Base-by-base conservation (phyloP, 2,329 filamentous ascomycete genomes). In the Apiospora saccharicola region DNA sequence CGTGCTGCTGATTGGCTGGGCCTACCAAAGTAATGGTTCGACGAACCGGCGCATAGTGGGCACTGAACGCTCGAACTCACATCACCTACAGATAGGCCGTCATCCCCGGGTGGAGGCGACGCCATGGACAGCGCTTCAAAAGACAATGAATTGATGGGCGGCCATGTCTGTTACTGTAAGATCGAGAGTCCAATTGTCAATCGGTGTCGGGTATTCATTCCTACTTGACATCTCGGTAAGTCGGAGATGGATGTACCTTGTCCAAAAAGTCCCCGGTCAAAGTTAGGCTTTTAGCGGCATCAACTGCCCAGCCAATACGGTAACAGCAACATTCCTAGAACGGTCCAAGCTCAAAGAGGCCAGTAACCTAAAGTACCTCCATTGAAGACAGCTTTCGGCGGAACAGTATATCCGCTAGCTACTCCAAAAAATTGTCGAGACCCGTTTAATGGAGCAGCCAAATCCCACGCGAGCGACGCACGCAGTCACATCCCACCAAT, bases 381-480 rank as follows among this genome's bases (percentile, higher is more conserved):
- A 43, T 14, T 44, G 44, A 41, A 64, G 57, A 64, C 57, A 41
- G 12, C 34, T 57, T 43, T 70, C 68, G 68, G 46, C 34, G 16
- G 68, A 70, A 51, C 47, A 57, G 68, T 53, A 70, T 70, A 57
- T 70, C 68, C 68, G 68, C 68, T 53, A 64, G 57, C 57, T 64
- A 51, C 34, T 53, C 68, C 68, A 70, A 57, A 70, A 70, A 70
- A 70, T 70, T 70, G 26, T 68, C 67, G 43, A 68, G 67, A 30
- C 67, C 67, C 43, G 67, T 64, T 64, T 64, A 34, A n/a, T 68
- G 41, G 67, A 47, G 67, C 67, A 26, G 43, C 44, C 67, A 68
- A 30, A 19, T 30, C 57, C 34, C 67, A 68, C 67, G 67, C 67
- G 67, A 68, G 67, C 67, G 67, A 68, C 26, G 41, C 41, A 44